These are phyloP conservation scores for Yarrowia hollandica DNA, from an alignment of 805 yeast genomes.

Conservation along the genomic window DNA sequence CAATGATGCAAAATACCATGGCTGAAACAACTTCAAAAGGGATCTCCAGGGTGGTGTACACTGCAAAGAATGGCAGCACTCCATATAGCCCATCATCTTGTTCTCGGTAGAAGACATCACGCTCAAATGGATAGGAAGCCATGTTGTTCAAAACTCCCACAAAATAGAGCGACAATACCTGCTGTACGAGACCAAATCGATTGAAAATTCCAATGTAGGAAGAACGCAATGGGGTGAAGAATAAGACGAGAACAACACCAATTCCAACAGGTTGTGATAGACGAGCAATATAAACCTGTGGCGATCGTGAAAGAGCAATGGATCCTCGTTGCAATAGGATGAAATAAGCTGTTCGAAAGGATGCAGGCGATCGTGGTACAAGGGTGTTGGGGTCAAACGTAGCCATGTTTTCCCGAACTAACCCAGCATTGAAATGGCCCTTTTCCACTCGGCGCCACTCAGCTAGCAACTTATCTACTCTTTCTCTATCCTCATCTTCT, in stretches of 20 bases:
- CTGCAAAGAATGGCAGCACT: conserved; percentile 58
- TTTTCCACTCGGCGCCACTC: conserved; percentile 42
- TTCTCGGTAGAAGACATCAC: conserved; percentile 77
- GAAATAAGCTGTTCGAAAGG: conserved; percentile 3
- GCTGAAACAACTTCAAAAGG: conserved; percentile 66
- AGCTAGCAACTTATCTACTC: conserved; percentile 46
- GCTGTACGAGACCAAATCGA: conserved; percentile 75
- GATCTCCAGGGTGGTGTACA: conserved; percentile 62
- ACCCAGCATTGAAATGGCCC: not conserved
- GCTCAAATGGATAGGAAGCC: conserved; percentile 70
- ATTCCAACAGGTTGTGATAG: conserved; percentile 62
- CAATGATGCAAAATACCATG: conserved; percentile 57
- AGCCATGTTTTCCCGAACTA: not conserved
- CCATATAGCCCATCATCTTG: conserved; percentile 72
- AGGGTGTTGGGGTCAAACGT: conserved; percentile 35
- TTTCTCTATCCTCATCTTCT: conserved; percentile 45
- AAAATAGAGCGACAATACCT: conserved; percentile 68
- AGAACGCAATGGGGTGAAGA: conserved; percentile 59
- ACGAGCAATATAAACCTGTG: conserved; percentile 64
- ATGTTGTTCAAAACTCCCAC: conserved; percentile 79
- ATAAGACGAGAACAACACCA: conserved; percentile 65
- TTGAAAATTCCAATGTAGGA: conserved; percentile 56
- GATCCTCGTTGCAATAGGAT: conserved; percentile 45
- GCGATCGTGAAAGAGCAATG: conserved; percentile 49
- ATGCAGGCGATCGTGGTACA: conserved; percentile 32